Evolutionary conservation across 2,329 filamentous ascomycete genomes (phyloP).

Genomic region (Diplodia seriata): DNA sequence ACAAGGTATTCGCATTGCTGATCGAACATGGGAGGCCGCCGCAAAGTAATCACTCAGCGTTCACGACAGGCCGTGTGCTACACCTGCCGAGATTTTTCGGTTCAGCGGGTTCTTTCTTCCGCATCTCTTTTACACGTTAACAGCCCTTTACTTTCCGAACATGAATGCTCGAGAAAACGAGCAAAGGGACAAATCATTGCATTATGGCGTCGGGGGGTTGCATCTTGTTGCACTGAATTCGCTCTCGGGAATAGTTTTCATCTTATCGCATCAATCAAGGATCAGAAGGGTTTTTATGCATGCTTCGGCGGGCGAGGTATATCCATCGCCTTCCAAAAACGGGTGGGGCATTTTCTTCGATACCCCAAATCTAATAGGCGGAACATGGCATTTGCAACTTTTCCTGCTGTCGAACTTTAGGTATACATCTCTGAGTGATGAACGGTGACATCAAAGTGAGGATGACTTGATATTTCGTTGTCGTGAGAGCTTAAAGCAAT

Average conservation of each 20-base stretch:
- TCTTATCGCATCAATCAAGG: neutral
- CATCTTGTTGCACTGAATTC: neutral
- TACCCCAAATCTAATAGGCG: neutral
- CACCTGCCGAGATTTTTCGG: neutral
- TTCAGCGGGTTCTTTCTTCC: neutral
- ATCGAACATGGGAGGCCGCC: neutral
- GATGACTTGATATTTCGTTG: neutral
- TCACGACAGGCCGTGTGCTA: neutral
- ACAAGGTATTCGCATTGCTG: neutral
- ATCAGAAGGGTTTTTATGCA: neutral
- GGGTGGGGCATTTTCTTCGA: neutral
- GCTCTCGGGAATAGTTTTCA: neutral
- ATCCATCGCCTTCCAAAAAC: conserved; percentile 1
- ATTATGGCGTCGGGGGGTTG: neutral
- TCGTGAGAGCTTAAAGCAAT: too few species aligned
- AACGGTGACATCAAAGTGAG: neutral
- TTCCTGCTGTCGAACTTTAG: neutral
- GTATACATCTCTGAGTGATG: neutral
- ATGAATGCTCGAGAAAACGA: neutral
- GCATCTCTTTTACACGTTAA: neutral
- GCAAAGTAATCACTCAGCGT: neutral
- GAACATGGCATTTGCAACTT: neutral
- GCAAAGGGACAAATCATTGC: neutral
- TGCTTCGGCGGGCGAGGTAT: neutral
- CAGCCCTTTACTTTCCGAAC: neutral